Base-by-base conservation (phyloP, 805 yeast genomes). In the Candida taoyuanica region DNA sequence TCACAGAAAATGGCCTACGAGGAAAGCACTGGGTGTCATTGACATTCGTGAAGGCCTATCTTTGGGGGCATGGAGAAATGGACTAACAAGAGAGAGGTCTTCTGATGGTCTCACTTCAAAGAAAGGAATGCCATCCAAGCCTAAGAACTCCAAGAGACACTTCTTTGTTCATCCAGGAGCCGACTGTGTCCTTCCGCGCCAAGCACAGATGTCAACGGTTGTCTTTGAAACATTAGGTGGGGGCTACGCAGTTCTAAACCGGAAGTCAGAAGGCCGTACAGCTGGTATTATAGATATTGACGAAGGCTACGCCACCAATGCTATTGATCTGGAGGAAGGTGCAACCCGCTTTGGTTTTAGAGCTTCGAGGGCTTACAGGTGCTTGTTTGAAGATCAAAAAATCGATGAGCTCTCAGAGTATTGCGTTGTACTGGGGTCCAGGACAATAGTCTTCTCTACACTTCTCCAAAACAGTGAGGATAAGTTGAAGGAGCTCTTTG, bases 151-250 rank as follows among this genome's bases (percentile, higher is more conserved):
- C 3, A 18, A 11, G 13, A 30, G 18, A 7, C 40, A 38, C 29
- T 35, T 34, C 17, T 42, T 39, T 11, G 25, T 40, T 4, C 23
- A 34, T 9, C 53, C 55, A 4, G 40, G 37, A 7, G 16, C 42
- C 2, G 39, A 47, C 30, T 26, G 30, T 3, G 30, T 40, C 5
- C 40, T 44, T 2, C 52, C 54, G 16, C 48, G 55, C 28, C 29
- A 34, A 5, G 53, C 46, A 6, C 41, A 38, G 8, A 24, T 32
- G 14, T 44, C 54, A 2, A 52, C 55, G 2, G 37, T 44, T 3
- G 44, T 53, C 2, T 34, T 25, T 34, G 58, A 53, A 36, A 43
- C 48, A 3, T 7, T 47, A 17, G 42, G 53, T 27, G 36, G 42
- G 14, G 46, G 43, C 17, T 50, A 42, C 29, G 49, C 56, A 5